These are phyloP conservation scores for Pleurotus giganteus DNA, from an alignment of 768 basidiomycete species.

Conservation along the genomic window DNA sequence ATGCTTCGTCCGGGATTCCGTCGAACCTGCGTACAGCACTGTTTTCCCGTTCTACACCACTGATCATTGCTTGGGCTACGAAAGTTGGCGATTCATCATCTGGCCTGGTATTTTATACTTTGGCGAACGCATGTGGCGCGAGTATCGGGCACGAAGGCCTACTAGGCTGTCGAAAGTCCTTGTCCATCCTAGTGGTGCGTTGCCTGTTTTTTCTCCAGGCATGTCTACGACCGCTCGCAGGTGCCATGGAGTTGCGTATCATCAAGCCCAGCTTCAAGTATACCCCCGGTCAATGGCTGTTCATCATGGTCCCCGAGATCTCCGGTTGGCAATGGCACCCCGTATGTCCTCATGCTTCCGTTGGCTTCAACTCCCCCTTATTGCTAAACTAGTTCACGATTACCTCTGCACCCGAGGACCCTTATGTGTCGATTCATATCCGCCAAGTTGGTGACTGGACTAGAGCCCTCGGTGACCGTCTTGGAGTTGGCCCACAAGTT, in stretches of 20 bases:
- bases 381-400: slow-evolving; percentile 74
- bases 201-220: background rate
- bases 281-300: slow-evolving; percentile 89
- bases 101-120: slow-evolving; percentile 93
- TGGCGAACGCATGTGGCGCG: slow-evolving; percentile 80
- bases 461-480: slow-evolving; percentile 76
- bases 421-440: slow-evolving; percentile 89
- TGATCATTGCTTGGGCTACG: slow-evolving; percentile 87
- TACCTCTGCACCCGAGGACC: slow-evolving; percentile 92
- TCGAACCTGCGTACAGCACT: slow-evolving; percentile 62
- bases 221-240: slow-evolving; percentile 28
- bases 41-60: slow-evolving; percentile 88
- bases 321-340: slow-evolving; percentile 92
- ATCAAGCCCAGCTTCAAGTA: slow-evolving; percentile 91
- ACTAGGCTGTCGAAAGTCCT: slow-evolving; percentile 85
- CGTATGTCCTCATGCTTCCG: slow-evolving; percentile 46
- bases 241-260: slow-evolving; percentile 92
- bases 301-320: slow-evolving; percentile 84
- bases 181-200: slow-evolving; percentile 82
- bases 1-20: slow-evolving; percentile 91
- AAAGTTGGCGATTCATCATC: slow-evolving; percentile 88
- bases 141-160: slow-evolving; percentile 73
- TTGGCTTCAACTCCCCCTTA: background rate
- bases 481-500: slow-evolving; percentile 77
- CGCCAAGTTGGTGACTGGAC: slow-evolving; percentile 94